A percentile compares a stretch with the other conserved stretches of the same genome.
phyloP scores from a whole-genome alignment of 2,329 filamentous ascomycete genomes.

The Leptographium flavum region DNA sequence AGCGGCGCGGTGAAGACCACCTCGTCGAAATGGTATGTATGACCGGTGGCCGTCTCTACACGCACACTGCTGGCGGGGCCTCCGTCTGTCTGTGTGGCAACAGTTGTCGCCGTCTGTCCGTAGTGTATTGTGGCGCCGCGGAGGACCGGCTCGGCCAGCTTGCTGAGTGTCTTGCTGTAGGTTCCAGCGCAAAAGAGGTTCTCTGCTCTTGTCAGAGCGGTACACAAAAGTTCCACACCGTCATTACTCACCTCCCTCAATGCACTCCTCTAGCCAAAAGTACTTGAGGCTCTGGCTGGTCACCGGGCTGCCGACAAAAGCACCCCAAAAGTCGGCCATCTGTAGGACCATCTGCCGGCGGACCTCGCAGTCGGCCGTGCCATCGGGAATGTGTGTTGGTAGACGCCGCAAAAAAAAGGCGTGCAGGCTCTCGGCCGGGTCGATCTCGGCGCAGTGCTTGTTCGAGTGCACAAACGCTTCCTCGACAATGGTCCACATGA shows the following conservation, averaged over 20 bases:
- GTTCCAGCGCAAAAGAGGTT: constrained; percentile 47
- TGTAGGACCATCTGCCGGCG: constrained; percentile 32
- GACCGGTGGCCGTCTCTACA: constrained; percentile 33
- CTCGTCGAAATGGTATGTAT: constrained; percentile 44
- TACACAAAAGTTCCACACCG: constrained; percentile 10
- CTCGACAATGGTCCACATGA: constrained; percentile 55
- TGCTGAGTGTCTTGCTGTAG: constrained; percentile 42
- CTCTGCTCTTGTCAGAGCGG: constrained; percentile 21
- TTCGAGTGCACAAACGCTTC: constrained; percentile 55
- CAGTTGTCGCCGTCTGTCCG: constrained; percentile 29
- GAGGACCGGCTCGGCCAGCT: constrained; percentile 41
- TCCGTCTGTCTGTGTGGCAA: constrained; percentile 19
- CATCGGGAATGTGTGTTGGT: constrained; percentile 29
- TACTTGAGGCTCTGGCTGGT: constrained; percentile 56
- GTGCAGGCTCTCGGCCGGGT: constrained; percentile 30
- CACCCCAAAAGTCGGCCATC: constrained; percentile 53
- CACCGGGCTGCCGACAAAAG: constrained; percentile 53
- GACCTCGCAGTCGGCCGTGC: constrained; percentile 23
- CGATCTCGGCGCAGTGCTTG: constrained; percentile 33
- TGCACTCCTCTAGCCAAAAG: constrained; percentile 66
- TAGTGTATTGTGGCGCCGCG: constrained; percentile 40
- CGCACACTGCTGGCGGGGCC: constrained; percentile 11
- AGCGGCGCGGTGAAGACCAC: constrained; percentile 54
- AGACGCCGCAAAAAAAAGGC: constrained; percentile 38
- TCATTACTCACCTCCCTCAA: constrained; percentile 59